These are phyloP conservation scores for Castanea mollissima DNA, from an alignment of 306 rosid genomes.

Conservation along the genomic window DNA sequence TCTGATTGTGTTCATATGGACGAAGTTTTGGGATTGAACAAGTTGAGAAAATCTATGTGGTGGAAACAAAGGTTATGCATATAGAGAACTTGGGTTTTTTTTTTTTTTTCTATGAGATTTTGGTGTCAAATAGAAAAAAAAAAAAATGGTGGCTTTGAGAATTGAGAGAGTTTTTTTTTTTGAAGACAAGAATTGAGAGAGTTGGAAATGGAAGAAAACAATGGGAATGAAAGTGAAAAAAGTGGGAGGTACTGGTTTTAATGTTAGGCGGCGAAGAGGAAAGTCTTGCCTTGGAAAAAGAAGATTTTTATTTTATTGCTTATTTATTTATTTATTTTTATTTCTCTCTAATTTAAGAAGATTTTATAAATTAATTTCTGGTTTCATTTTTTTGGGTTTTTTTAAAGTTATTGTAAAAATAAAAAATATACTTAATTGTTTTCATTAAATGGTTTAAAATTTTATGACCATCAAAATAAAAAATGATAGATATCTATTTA, in stretches of 20 bases:
- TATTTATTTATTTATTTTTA: too few relatives aligned
- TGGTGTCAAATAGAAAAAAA: background rate
- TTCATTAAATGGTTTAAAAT: too few relatives aligned
- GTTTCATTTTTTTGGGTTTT: too few relatives aligned
- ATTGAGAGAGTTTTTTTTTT: background rate
- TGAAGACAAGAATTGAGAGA: background rate
- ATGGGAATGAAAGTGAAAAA: background rate
- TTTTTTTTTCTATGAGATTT: too few relatives aligned
- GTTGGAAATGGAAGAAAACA: background rate
- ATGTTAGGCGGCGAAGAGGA: background rate
- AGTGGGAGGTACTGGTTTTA: background rate
- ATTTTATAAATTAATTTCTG: background rate
- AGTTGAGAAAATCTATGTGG: background rate
- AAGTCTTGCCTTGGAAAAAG: constrained; percentile 4
- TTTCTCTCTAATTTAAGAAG: background rate
- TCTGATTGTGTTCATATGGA: constrained; percentile 39
- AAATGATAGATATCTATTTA: too few relatives aligned
- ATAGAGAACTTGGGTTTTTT: background rate
- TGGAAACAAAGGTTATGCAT: constrained; percentile 3
- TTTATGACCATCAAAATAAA: too few relatives aligned
- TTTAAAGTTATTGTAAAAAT: too few relatives aligned
- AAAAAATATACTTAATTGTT: too few relatives aligned
- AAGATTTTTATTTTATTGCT: background rate
- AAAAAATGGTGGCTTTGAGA: background rate
- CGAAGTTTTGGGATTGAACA: background rate